Conservation (phyloP, 306 rosid species). For the Quercus berberidifolia region DNA sequence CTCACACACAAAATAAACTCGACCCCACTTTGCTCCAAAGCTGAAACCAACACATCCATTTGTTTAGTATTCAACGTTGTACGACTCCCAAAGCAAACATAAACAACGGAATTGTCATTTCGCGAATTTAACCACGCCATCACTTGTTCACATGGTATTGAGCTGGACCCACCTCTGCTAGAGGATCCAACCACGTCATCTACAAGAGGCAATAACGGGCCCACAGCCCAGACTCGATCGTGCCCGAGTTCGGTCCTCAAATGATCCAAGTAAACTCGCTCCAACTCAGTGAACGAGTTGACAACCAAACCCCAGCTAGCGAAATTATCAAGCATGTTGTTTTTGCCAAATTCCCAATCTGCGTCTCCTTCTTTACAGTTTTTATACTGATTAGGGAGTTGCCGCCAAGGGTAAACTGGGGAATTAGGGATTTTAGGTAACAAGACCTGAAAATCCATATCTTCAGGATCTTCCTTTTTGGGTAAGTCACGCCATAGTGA, state of each 20-base stretch:
- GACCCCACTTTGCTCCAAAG: neutral
- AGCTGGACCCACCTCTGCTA: neutral
- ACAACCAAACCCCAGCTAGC: constrained; percentile 39
- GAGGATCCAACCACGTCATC: neutral
- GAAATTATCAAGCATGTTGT: neutral
- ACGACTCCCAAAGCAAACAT: neutral
- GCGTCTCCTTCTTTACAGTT: constrained; percentile 1
- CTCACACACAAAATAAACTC: neutral
- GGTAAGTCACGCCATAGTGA: constrained; percentile 32
- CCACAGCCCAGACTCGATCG: constrained; percentile 42
- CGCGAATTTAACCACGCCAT: neutral
- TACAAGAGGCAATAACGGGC: constrained; percentile 26
- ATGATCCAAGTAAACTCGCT: constrained; percentile 26
- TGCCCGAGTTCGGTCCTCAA: constrained; percentile 26
- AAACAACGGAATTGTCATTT: neutral
- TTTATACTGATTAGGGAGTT: neutral
- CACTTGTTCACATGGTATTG: neutral
- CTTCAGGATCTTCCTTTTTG: no score
- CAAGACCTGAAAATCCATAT: no score
- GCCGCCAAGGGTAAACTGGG: constrained; percentile 45
- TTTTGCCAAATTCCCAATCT: constrained; percentile 17
- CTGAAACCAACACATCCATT: neutral
- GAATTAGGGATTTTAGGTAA: constrained; percentile 30
- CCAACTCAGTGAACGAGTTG: constrained; percentile 36
- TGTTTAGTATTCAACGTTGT: neutral